Conservation (phyloP, 176 grass and related monocot genomes). For the Phyllostachys edulis region DNA sequence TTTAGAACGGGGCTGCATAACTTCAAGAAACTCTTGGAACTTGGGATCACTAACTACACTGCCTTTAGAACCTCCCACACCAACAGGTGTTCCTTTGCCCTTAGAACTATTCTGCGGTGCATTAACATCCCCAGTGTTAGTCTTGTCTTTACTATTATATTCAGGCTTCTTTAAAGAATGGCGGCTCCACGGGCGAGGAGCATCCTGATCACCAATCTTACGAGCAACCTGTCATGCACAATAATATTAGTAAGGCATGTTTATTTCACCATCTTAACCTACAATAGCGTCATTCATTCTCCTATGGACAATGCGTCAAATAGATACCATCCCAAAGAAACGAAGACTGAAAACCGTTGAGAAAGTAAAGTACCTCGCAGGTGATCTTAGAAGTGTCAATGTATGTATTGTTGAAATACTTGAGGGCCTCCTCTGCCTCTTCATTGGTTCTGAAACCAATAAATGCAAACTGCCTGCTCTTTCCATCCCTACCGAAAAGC, state of each 20-base stretch:
- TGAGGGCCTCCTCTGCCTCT: conserved; percentile 77
- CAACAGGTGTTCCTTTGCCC: conserved; percentile 33
- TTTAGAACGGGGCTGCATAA: conserved; percentile 86
- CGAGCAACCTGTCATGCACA: conserved; percentile 63
- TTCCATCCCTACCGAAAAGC: conserved; percentile 64
- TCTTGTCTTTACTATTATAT: conserved; percentile 39
- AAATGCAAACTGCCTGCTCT: conserved; percentile 94
- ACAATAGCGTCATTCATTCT: background rate
- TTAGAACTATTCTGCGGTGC: conserved; percentile 40
- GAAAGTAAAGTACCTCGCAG: conserved; percentile 70
- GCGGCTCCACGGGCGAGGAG: conserved; percentile 81
- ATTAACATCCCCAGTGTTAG: conserved; percentile 4
- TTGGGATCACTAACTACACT: conserved; percentile 55
- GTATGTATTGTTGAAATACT: conserved; percentile 90
- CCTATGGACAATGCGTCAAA: background rate
- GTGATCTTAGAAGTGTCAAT: conserved; percentile 92
- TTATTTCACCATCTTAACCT: background rate
- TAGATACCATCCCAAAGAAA: background rate
- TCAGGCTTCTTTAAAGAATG: conserved; percentile 68
- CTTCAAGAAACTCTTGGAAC: conserved; percentile 79
- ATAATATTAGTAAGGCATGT: background rate
- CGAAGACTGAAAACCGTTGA: background rate
- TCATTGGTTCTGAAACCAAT: conserved; percentile 80
- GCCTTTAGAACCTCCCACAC: conserved; percentile 35
- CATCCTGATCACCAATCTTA: conserved; percentile 73